These are phyloP conservation scores for Blastobotrys malaysiensis DNA, from an alignment of 1,139 yeast genomes.

Conservation along the genomic window DNA sequence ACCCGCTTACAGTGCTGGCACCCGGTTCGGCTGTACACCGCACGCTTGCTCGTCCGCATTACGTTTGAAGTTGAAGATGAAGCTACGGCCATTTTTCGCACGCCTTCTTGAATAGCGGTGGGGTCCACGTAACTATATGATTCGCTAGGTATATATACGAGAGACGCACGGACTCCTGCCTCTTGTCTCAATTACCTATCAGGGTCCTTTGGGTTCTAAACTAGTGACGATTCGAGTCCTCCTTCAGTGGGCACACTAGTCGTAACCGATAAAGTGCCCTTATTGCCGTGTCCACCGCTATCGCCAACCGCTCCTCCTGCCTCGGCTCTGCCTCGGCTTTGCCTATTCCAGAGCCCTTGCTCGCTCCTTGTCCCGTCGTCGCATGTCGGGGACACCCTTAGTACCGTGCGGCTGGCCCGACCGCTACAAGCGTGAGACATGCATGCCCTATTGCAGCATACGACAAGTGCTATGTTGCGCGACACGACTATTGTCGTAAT, in stretches of 20 bases:
- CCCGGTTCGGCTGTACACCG: conserved; percentile 24
- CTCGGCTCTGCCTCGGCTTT: too few species aligned
- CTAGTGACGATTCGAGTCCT: too few species aligned
- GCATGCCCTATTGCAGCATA: neutral
- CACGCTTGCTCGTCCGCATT: conserved; percentile 1
- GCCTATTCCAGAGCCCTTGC: too few species aligned
- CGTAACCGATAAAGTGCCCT: too few species aligned
- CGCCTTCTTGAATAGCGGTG: too few species aligned
- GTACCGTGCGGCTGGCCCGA: neutral
- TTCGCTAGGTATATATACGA: too few species aligned
- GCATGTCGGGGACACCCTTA: neutral
- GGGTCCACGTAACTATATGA: too few species aligned
- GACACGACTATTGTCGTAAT: too few species aligned
- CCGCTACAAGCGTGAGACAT: neutral
- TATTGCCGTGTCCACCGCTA: too few species aligned
- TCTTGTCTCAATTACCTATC: neutral
- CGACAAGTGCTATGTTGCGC: too few species aligned
- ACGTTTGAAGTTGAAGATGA: neutral
- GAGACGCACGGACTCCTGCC: neutral
- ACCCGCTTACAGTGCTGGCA: conserved; percentile 36
- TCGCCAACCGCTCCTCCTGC: neutral
- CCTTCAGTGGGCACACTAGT: too few species aligned
- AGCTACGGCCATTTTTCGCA: neutral
- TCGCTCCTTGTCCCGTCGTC: neutral
- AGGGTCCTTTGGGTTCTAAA: too few species aligned